Percentiles rank a stretch among this genome's conserved stretches.
Evolutionary conservation across 768 basidiomycete genomes (phyloP).

Genomic region (Gautieria morchelliformis): DNA sequence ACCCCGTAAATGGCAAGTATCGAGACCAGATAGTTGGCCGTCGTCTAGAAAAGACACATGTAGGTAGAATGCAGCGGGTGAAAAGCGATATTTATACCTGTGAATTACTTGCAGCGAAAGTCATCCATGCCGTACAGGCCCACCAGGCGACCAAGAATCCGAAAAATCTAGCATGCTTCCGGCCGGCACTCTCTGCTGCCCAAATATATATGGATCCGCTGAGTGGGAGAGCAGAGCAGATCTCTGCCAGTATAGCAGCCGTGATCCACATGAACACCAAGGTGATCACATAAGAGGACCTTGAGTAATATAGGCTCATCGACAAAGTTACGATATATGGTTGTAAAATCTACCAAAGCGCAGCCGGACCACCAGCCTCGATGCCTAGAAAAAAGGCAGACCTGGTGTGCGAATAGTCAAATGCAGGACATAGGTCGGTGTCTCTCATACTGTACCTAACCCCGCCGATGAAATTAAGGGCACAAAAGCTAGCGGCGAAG

Average conservation of each 20-base stretch:
- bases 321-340: neutral
- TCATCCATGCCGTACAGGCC: slow-evolving; percentile 95
- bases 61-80: neutral
- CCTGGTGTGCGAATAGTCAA: slow-evolving; percentile 25
- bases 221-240: slow-evolving; percentile 80
- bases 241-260: slow-evolving; percentile 78
- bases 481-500: slow-evolving; percentile 81
- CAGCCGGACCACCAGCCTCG: slow-evolving; percentile 78
- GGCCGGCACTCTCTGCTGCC: slow-evolving; percentile 89
- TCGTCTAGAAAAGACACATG: slow-evolving; percentile 38
- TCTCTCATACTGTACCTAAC: slow-evolving; percentile 44
- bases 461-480: slow-evolving; percentile 85
- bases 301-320: slow-evolving; percentile 18
- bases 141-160: slow-evolving; percentile 92
- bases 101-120: slow-evolving; percentile 80
- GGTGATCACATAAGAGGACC: slow-evolving; percentile 80
- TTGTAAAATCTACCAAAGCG: slow-evolving; percentile 51
- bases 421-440: no score
- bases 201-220: slow-evolving; percentile 93
- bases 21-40: slow-evolving; percentile 85
- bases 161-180: slow-evolving; percentile 76
- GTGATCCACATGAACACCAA: slow-evolving; percentile 84
- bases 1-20: slow-evolving; percentile 72
- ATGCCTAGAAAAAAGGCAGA: slow-evolving; percentile 75
- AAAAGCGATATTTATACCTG: slow-evolving; percentile 40